Evolutionary conservation across 2,329 filamentous ascomycete genomes (phyloP), one percentile per base, ranked within the genome.

Genomic region (Ophiostoma tasmaniense): DNA sequence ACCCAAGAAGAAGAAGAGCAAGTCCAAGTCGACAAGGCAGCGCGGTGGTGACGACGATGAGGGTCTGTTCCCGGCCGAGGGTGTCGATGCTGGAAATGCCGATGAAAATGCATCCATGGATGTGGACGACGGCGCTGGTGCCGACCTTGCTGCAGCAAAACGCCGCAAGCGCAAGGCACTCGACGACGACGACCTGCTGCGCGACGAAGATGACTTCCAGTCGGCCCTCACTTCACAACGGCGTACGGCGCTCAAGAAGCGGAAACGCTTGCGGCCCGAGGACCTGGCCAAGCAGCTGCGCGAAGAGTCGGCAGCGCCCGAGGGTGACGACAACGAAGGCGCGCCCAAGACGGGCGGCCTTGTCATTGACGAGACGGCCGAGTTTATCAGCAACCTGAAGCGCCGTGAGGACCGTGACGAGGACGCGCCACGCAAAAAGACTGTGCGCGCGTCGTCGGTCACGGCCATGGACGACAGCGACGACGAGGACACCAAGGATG

Each of bases 301-400:
- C 25, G 85, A 88, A 37, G 87, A 84, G 30, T 81, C 83, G 0
- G 81, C 86, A 3, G 67, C 83, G 0, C 81, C 85, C 3, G 52
- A 59, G 3, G 55, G 42, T 11, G 65, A 14, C 10, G 61, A 62
- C n/a, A 66, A 62, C 22, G 50, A 25, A 14, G 68, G 66, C 28
- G 35, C 70, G 2, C 55, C 66, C 2, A 50, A 25, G 10, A 25
- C 55, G 2, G 80, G 79, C 37, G 94, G 93, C 1, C 82, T 99
- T 1, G 86, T 97, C n/a, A 93, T 99, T 69, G 94, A 97, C 71
- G 95, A 97, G 76, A 97, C 94, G 0, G 93, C 93, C 0, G 93
- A 97, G 74, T 99, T 99, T 74, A 90, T 99, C 37, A 90, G 93
- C 33, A 92, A 92, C 68, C 80, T 99, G 68, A 90, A 89, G 75